These are phyloP conservation scores for Clitoria ternatea DNA, from an alignment of 306 rosid species.

Conservation along the genomic window DNA sequence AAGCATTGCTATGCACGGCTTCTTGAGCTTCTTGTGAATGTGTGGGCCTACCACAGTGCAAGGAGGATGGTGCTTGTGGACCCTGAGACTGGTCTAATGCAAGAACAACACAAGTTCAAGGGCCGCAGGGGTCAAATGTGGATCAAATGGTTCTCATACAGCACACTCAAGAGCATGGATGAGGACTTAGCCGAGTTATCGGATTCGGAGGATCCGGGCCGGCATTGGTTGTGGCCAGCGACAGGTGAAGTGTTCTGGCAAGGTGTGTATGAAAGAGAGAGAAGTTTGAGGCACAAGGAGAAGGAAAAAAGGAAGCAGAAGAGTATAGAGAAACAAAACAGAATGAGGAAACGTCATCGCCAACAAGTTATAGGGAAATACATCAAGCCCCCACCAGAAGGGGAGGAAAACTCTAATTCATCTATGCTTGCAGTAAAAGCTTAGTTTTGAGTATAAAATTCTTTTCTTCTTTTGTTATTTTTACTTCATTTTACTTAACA, in stretches of 20 bases:
- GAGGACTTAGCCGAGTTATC: slow-evolving; percentile 88
- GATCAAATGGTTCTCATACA: slow-evolving; percentile 77
- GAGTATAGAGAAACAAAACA: slow-evolving; percentile 57
- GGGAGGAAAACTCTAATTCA: slow-evolving; percentile 42
- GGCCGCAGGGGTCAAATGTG: slow-evolving; percentile 79
- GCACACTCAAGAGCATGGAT: slow-evolving; percentile 80
- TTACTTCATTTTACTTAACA: slow-evolving; percentile 23
- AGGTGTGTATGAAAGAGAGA: slow-evolving; percentile 75
- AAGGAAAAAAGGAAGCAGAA: slow-evolving; percentile 81
- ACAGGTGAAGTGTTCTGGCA: slow-evolving; percentile 97
- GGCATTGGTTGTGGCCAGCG: slow-evolving; percentile 92
- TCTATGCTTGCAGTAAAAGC: slow-evolving; percentile 29
- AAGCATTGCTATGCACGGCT: slow-evolving; percentile 84
- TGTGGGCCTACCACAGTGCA: slow-evolving; percentile 96
- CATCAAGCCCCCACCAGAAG: slow-evolving; percentile 84
- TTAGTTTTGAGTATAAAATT: slow-evolving; percentile 36
- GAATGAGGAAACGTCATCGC: slow-evolving; percentile 69
- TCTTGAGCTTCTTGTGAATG: slow-evolving; percentile 78
- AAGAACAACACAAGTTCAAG: slow-evolving; percentile 75
- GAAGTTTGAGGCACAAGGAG: slow-evolving; percentile 54
- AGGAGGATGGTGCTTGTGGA: slow-evolving; percentile 78
- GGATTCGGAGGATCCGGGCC: slow-evolving; percentile 46
- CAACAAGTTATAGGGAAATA: slow-evolving; percentile 88
- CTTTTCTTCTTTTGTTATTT: slow-evolving; percentile 35
- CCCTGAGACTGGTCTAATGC: slow-evolving; percentile 74